Evolutionary conservation across 441 rosid species (phyloP).

Genomic region (Brassica hybrid): DNA sequence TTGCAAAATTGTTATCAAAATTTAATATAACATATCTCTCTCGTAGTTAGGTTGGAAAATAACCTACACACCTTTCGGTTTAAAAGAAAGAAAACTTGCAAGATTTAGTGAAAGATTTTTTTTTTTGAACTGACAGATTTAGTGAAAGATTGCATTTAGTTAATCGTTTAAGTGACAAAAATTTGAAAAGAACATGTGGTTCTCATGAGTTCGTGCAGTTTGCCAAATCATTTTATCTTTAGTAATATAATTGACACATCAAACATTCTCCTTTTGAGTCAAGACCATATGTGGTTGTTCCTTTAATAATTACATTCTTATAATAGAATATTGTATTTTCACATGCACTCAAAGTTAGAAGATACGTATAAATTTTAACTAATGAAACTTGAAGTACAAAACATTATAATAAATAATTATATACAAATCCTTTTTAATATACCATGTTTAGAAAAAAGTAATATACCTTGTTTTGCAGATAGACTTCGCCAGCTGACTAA

Average conservation of each 20-base stretch:
- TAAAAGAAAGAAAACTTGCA: not conserved
- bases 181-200: slow-evolving; percentile 24
- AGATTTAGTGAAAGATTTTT: not conserved
- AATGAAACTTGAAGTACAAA: slow-evolving; percentile 38
- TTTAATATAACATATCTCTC: not conserved
- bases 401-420: not conserved
- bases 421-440: not conserved
- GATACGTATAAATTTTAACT: slow-evolving; percentile 37
- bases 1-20: not conserved
- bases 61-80: slow-evolving; percentile 2
- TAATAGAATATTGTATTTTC: slow-evolving; percentile 22
- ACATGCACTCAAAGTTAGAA: slow-evolving; percentile 31
- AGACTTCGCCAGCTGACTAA: not conserved
- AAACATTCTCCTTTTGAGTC: slow-evolving; percentile 24
- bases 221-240: not conserved
- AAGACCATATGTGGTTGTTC: slow-evolving; percentile 32
- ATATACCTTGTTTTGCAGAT: not conserved
- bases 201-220: slow-evolving; percentile 20
- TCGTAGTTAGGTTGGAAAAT: slow-evolving; percentile 1
- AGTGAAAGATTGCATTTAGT: not conserved
- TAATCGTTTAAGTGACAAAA: slow-evolving; percentile 17
- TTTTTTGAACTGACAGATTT: not conserved
- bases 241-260: slow-evolving; percentile 23
- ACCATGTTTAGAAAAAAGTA: not conserved
- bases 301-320: slow-evolving; percentile 18